Base-by-base conservation (phyloP, 2,329 filamentous ascomycete species). In the Cladosporium sp. region DNA sequence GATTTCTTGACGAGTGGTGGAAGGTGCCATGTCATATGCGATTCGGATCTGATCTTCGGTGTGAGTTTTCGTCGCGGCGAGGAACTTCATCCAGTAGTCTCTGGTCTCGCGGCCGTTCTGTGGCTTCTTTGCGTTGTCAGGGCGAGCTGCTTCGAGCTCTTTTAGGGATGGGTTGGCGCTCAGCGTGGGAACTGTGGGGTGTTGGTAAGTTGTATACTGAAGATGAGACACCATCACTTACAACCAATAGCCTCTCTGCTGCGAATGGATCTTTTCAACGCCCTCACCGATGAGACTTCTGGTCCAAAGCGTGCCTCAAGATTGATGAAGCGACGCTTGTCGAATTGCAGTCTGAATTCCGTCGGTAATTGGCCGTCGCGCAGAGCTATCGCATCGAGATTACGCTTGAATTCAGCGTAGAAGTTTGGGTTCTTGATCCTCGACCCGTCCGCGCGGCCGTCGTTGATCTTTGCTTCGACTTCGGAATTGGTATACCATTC, bases 401-500 rank as follows among this genome's bases (percentile, higher is more conserved):
- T 25, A 5, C 40, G 52, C 42, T 47, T 47, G 5, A 47, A 19
- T 7, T 37, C 52, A 3, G 42, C 28, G 39, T 37, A 38, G 30
- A 55, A 38, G 30, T 47, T 55, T 15, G 40, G 6, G 15, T n/a
- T 36, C 5, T 47, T 37, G 52, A 55, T 47, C 5, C 11, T 43
- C 4, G 11, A n/a, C 17, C 30, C 40, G 17, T 51, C 34, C 14
- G 30, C 3, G 28, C 52, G 52, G 12, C 28, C 42, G 40, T 7
- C 11, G 40, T 45, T 55, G 40, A 55, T 45, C 28, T 55, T 55
- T 4, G n/a, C 14, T 20, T 45, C 28, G 40, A 55, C 40, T 47
- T 55, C 52, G 15, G 40, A 7, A 40, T 38, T 39, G 12, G 52
- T 47, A 39, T 55, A 55, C 52, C 52, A 55, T 7, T 55, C 52